Base-by-base conservation (phyloP, 1,139 yeast genomes). In the Yamadazyma membranifaciens region DNA sequence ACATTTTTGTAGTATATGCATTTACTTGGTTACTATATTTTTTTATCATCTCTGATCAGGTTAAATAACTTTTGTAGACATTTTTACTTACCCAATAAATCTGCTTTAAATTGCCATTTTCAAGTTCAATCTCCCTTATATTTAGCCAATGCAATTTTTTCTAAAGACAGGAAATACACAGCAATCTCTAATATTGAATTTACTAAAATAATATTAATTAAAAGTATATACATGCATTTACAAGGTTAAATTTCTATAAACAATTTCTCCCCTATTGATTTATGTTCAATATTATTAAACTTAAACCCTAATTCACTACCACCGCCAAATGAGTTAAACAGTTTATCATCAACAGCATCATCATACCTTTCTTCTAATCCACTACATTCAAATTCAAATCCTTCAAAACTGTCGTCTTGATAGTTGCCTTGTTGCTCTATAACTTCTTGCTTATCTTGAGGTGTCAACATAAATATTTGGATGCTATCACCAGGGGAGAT, bases 381-480 rank as follows among this genome's bases (percentile, higher is more conserved):
- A 16, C 71, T 58, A 44, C 75, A 65, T 42, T 68, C 73, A 40
- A 64, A 54, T 10, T 47, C 51, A 9, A 50, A 24, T 47, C 41
- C 29, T 42, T 36, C 38, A 45, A 39, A 24, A 38, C 46, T 7
- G 7, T 9, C 13, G 13, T 12, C 13, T n/a, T n/a, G 30, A n/a
- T 27, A 13, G 4, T n/a, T 6, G 6, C 12, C 12, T 25, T 25
- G 28, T 25, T 25, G 12, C 11, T 9, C 12, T 25, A 11, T 25
- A 10, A 11, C 11, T 4, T 11, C 40, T 37, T 15, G 20, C 39
- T 17, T 22, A 37, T 63, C 65, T 6, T 55, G 48, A 0, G 71
- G 81, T 29, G 77, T 63, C 45, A 73, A 55, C 78, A 75, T 64
- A 59, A 55, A 65, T 50, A 80, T 78, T 42, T 72, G 67, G 34